Percentiles rank a stretch among this genome's conserved stretches.
Evolutionary conservation across 305 asterid species (phyloP).

Genomic region (Ilex paraguariensis): DNA sequence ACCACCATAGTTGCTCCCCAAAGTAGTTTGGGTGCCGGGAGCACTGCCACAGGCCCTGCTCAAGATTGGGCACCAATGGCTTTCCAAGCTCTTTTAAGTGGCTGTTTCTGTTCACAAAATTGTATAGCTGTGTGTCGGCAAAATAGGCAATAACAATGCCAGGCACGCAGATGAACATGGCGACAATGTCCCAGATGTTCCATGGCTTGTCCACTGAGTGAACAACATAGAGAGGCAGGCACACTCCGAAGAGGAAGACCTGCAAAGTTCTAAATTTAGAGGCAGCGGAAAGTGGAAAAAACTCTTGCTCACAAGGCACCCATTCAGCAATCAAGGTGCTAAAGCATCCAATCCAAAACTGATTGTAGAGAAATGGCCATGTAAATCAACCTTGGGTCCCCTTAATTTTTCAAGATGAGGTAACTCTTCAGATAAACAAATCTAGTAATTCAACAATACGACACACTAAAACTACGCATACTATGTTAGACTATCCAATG

Average conservation of each 20-base stretch:
- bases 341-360: too few species aligned
- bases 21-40: constrained; percentile 90
- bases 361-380: too few species aligned
- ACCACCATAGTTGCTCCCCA: constrained; percentile 99
- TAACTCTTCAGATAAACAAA: too few species aligned
- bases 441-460: too few species aligned
- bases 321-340: too few species aligned
- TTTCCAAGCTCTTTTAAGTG: constrained; percentile 40
- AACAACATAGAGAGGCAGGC: constrained; percentile 66
- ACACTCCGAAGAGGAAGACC: constrained; percentile 77
- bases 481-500: too few species aligned
- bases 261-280: constrained; percentile 15
- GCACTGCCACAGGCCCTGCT: constrained; percentile 69
- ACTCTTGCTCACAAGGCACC: too few species aligned
- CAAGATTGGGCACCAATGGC: constrained; percentile 56
- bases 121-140: constrained; percentile 74
- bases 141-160: constrained; percentile 60
- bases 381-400: too few species aligned
- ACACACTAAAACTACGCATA: too few species aligned
- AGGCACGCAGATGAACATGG: constrained; percentile 45
- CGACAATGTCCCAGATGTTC: constrained; percentile 56
- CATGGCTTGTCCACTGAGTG: constrained; percentile 45
- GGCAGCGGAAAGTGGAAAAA: too few species aligned
- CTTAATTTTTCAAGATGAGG: too few species aligned
- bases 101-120: constrained; percentile 48